Percentiles rank a stretch among this genome's conserved stretches.
These are phyloP conservation scores for Fraxinus greggii DNA, from an alignment of 305 asterid genomes.

Conservation along the genomic window DNA sequence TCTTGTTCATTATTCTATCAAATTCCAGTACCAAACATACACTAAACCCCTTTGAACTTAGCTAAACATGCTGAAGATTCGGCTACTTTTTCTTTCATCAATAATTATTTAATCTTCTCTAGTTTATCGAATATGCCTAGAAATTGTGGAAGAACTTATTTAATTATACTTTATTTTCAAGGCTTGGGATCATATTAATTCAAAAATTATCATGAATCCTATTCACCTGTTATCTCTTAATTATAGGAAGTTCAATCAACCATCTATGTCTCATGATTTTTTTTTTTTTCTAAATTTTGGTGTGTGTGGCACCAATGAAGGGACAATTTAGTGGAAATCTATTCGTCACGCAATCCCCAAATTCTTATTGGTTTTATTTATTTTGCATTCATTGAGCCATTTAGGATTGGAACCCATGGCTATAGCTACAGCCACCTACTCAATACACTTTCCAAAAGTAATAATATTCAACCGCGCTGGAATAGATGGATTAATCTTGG, in stretches of 20 bases:
- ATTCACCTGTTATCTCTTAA: not conserved
- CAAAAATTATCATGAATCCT: not conserved
- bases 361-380: not conserved
- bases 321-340: slow-evolving; percentile 28
- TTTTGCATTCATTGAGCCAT: slow-evolving; percentile 14
- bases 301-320: slow-evolving; percentile 21
- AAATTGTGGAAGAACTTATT: not conserved
- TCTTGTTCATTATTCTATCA: not conserved
- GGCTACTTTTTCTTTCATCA: not conserved
- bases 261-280: slow-evolving; percentile 15
- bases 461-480: too few relatives aligned
- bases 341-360: slow-evolving; percentile 7
- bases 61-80: too few relatives aligned
- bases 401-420: not conserved
- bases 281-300: not conserved
- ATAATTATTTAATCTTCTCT: not conserved
- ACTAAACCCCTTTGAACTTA: too few relatives aligned
- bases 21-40: too few relatives aligned
- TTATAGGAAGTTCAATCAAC: slow-evolving; percentile 18
- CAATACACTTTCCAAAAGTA: not conserved
- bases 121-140: too few relatives aligned
- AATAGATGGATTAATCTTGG: too few relatives aligned
- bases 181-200: not conserved
- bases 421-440: not conserved
- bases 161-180: too few relatives aligned